Base-by-base conservation (phyloP, 2,329 filamentous ascomycete species). In the Diplodia sapinea region DNA sequence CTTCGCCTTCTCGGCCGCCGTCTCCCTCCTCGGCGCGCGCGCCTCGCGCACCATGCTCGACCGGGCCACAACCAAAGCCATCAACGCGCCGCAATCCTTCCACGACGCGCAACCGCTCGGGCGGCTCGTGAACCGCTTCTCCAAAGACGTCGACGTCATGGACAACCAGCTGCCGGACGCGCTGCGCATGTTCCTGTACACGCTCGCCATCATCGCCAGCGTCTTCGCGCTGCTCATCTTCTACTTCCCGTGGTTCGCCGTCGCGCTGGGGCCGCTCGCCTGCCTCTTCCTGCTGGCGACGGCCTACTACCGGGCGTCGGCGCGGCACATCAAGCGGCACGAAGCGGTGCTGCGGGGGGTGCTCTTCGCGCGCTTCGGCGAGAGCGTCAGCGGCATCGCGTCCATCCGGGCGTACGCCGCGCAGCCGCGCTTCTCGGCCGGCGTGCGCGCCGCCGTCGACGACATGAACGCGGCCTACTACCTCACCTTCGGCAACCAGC, bases 61-160 rank as follows among this genome's bases (percentile, higher is more conserved):
- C 36, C 84, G 88, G 47, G 94, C 95, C 6, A 91, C 98, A 73
- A 88, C 85, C 9, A 86, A 91, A 15, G 92, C 95, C 0, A 77
- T 90, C 8, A 82, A 87, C 55, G 88, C 88, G 3, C 88, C 88
- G 0, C 89, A 90, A 93, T 91, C 91, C 5, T 98, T 98, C 81
- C 98, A 98, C 80, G 95, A 99, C 74, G 98, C 95, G 0, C 98
- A 94, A 0, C 95, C 95, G 0, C 85, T 98, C 0, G 95, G 95
- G 26, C 90, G 94, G 43, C 97, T 98, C 77, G 96, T 93, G 23
- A 98, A 98, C 78, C 91, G 95, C 15, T 98, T 98, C 80, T 96
- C 93, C 36, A 91, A 94, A 72, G 95, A 99, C 74, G 91, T 98
- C 51, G 93, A 97, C 74, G 92, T 95, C 67, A 96, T 98, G 93